A percentile compares a stretch with the other conserved stretches of the same genome.
Conservation (phyloP, 306 rosid species). For the Glycine tomentella region DNA sequence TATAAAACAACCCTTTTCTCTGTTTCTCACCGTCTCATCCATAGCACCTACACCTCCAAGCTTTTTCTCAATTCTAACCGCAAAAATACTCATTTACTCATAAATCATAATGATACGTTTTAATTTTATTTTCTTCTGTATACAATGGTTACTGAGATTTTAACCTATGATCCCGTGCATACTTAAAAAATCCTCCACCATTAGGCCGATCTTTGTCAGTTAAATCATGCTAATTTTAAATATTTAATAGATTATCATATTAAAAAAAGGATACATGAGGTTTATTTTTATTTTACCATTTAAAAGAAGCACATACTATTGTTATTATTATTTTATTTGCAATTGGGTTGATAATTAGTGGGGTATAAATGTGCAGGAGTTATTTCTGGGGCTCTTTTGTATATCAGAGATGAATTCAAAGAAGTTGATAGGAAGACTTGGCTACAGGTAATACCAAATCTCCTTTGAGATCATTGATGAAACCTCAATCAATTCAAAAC, state of each 20-base stretch:
- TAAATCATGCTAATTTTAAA: not conserved
- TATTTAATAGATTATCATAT: not conserved
- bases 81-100: not conserved
- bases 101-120: not conserved
- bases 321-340: not conserved
- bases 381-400: slow-evolving; percentile 72
- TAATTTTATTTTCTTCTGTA: too few species aligned
- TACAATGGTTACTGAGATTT: too few species aligned
- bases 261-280: not conserved
- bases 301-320: not conserved
- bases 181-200: too few species aligned
- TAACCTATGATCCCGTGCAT: too few species aligned
- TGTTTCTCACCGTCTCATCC: not conserved
- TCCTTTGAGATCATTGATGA: slow-evolving; percentile 1
- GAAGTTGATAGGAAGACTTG: slow-evolving; percentile 57
- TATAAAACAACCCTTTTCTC: not conserved
- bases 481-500: not conserved
- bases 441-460: slow-evolving; percentile 57
- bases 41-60: not conserved
- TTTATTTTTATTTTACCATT: not conserved
- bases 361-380: slow-evolving; percentile 56
- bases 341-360: not conserved
- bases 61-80: not conserved
- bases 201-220: too few species aligned
- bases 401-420: slow-evolving; percentile 66